A percentile compares a stretch with the other conserved stretches of the same genome.
These are phyloP conservation scores for Lipomyces sp. DNA, from an alignment of 805 yeast genomes.

Conservation along the genomic window DNA sequence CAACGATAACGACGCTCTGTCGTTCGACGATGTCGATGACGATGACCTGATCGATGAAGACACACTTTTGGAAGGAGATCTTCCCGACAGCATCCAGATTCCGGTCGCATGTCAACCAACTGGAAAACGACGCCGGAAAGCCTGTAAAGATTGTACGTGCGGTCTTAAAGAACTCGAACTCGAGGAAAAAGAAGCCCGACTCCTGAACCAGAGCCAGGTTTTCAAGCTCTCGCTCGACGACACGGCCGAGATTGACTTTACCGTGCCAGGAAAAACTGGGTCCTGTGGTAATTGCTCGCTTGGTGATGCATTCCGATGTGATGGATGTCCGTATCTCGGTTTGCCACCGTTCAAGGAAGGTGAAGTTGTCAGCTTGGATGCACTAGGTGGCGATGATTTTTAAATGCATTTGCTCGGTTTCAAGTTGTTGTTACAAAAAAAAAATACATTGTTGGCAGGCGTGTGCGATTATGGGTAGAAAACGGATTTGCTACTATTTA, in stretches of 20 bases:
- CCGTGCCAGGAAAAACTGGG: conserved; percentile 88
- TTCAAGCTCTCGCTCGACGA: conserved; percentile 68
- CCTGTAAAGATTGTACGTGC: conserved; percentile 98
- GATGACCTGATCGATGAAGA: conserved; percentile 64
- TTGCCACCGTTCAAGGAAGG: conserved; percentile 99
- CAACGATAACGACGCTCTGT: conserved; percentile 56
- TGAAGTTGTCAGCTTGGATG: conserved; percentile 76
- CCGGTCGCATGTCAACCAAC: conserved; percentile 35
- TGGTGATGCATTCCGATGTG: conserved; percentile 98
- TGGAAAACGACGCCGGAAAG: conserved; percentile 66
- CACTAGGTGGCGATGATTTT: conserved; percentile 34
- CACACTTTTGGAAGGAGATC: conserved; percentile 55
- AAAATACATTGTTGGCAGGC: background rate
- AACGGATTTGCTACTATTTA: background rate
- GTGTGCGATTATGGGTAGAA: background rate
- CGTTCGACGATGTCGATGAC: conserved; percentile 57
- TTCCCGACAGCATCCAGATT: conserved; percentile 44
- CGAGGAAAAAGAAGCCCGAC: conserved; percentile 53
- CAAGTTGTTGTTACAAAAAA: background rate
- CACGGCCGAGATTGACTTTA: conserved; percentile 88
- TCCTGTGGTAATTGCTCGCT: conserved; percentile 97
- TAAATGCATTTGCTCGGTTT: conserved; percentile 4
- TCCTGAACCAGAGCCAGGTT: conserved; percentile 50
- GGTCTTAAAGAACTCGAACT: conserved; percentile 87
- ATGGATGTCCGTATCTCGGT: conserved; percentile 97